Base-by-base conservation (phyloP, 225 moss, liverwort and hornwort species). In the Neckera pumila region DNA sequence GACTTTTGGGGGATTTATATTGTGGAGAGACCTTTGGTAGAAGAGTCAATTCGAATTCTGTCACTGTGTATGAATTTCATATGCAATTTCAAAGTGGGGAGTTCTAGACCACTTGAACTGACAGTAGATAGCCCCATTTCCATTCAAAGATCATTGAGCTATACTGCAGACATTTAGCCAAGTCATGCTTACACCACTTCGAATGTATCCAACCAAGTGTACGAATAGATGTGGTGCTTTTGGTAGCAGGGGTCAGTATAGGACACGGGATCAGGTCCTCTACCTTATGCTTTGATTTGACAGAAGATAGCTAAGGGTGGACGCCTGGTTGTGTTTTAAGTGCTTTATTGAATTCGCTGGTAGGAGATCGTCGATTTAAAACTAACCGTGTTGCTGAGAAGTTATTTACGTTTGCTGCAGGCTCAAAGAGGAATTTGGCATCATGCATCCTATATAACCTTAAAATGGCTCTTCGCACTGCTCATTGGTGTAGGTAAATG, bases 381-480 rank as follows among this genome's bases (percentile, higher is more conserved):
- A 34, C 87, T 58, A 21, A 81, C 15, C 30, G 28, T 19, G 64
- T 86, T 86, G 82, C 84, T 90, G 83, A 93, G 60, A 83, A 79
- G 33, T 42, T 76, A 60, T 86, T 85, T 74, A 73, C 84, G 74
- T 79, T 81, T 79, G 57, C 33, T 92, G 91, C 94, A 99, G 97
- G 92, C 96, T 63, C 96, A 94, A 91, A 94, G 96, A 93, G 97
- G 97, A 85, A 90, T 93, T 89, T 96, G 96, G 99, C 97, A 96
- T 83, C 94, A 96, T 89, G 93, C 87, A 76, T 96, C 97, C 70
- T 99, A 99, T 81, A 90, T 99, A 90, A 89, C 96, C 73, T 84
- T 99, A 89, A 99, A 99, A 90, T 99, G 99, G 99, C 82, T 94
- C 47, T 99, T 95, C 89, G 99, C 99, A 77, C 94, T 99, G 42